Evolutionary conservation across 345 rosid species (phyloP), one percentile per base, ranked within the genome.

Genomic region (Citropsis articulata): DNA sequence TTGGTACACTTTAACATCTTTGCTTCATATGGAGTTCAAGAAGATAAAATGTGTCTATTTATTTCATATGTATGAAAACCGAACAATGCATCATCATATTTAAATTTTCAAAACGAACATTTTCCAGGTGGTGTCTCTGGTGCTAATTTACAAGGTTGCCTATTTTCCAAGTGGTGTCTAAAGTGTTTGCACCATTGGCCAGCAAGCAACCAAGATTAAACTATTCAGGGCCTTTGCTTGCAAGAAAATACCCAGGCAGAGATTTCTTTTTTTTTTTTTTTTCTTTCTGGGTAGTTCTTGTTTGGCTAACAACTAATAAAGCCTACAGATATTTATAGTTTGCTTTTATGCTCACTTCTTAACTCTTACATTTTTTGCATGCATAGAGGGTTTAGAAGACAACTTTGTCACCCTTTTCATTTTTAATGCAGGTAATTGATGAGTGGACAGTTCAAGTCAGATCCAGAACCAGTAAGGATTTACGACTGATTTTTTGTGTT

Each of bases 401-500:
- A 68, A 30, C n/a, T 53, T 28, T 18, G 14, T 66, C 57, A 81
- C 75, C 42, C 22, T 18, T 76, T 56, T 14, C 36, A 16, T 53
- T 27, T 76, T 68, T 71, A 57, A 5, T 75, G 82, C 89, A 95
- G 99, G 79, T 92, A 42, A 88, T 91, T 67, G 92, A 95, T 65
- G 98, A 95, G 78, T 93, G 99, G 99, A 91, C 92, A 27, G 78
- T 30, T 80, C 98, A 91, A 86, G 90, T 95, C 80, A 86, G 90
- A 82, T 78, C 96, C 31, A 87, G 90, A 86, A 84, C 88, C 79
- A 91, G 98, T 90, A 84, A 81, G 62, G 38, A 25, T 75, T 55
- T 38, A 28, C 25, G 16, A 53, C 71, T 31, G 71, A 19, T 48
- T 63, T 63, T 75, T 27, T 14, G 8, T 48, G 28, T n/a, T 31